These are phyloP conservation scores for Hemileccinum rubropunctum DNA, from an alignment of 768 basidiomycete species.

Conservation along the genomic window DNA sequence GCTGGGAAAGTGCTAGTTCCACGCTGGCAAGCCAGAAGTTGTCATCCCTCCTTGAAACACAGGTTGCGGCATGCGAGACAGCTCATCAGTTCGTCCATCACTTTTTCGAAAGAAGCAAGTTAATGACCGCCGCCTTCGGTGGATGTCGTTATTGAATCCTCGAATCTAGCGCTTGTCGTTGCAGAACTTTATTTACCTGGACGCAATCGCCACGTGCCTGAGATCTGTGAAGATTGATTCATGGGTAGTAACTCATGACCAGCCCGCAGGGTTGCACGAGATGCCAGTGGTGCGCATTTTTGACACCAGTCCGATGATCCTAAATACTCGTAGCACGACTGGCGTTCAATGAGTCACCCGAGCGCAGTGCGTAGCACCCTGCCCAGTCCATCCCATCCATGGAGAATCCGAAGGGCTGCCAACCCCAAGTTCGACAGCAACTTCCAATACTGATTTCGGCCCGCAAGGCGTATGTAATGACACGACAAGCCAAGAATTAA, in stretches of 20 bases:
- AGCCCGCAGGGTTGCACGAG: background rate
- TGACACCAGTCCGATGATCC: background rate
- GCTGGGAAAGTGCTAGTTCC: background rate
- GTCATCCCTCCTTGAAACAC: background rate
- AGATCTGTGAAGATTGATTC: constrained; percentile 11
- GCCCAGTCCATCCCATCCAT: background rate
- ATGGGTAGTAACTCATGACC: constrained; percentile 2
- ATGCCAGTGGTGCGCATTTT: background rate
- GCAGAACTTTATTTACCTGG: background rate
- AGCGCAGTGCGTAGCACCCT: background rate
- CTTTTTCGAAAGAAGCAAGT: background rate
- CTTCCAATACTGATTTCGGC: background rate
- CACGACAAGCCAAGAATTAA: background rate
- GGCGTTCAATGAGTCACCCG: background rate
- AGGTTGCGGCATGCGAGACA: background rate
- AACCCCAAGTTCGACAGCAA: background rate
- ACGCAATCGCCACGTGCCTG: constrained; percentile 1
- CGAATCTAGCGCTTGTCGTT: background rate
- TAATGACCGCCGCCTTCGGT: constrained; percentile 9
- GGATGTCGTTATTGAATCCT: background rate
- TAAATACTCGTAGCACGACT: background rate
- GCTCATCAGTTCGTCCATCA: background rate
- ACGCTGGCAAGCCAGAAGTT: background rate
- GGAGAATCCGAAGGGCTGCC: constrained; percentile 2
- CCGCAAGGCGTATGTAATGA: background rate